These are phyloP conservation scores for Termitomyces bulborhizus DNA, from an alignment of 768 basidiomycete species.

Conservation along the genomic window DNA sequence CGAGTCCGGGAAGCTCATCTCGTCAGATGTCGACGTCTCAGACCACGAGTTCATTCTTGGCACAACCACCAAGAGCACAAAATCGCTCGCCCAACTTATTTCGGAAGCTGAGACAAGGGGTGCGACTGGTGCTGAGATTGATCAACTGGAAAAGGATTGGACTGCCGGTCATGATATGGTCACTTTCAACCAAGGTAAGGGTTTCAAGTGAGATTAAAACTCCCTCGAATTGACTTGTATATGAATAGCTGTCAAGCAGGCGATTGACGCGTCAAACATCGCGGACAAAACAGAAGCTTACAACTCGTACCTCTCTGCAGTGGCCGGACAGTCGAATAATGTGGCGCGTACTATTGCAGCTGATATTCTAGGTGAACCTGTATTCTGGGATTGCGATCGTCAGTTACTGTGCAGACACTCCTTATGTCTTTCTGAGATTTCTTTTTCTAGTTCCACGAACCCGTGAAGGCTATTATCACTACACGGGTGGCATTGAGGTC, in stretches of 20 bases:
- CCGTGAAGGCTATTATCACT: conserved; percentile 88
- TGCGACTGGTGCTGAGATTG: conserved; percentile 60
- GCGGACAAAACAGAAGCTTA: conserved; percentile 49
- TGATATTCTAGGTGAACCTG: conserved; percentile 60
- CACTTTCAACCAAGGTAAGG: conserved; percentile 80
- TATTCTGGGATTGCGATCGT: conserved; percentile 93
- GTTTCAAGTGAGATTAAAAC: neutral
- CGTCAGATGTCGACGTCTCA: conserved; percentile 72
- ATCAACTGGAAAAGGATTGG: conserved; percentile 74
- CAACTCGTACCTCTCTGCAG: conserved; percentile 52
- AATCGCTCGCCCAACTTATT: conserved; percentile 64
- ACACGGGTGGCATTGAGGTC: conserved; percentile 71
- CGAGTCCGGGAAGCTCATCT: conserved; percentile 79
- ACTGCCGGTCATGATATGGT: conserved; percentile 57
- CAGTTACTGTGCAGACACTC: conserved; percentile 20
- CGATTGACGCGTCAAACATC: conserved; percentile 44
- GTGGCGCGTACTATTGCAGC: conserved; percentile 70
- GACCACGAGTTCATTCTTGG: conserved; percentile 80
- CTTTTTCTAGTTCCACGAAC: conserved; percentile 66
- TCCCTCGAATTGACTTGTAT: conserved; percentile 1
- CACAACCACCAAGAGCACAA: conserved; percentile 39
- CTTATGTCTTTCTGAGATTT: conserved; percentile 1
- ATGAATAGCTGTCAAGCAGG: conserved; percentile 48
- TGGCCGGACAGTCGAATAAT: conserved; percentile 60
- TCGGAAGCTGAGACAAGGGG: conserved; percentile 62